phyloP scores from a whole-genome alignment of 768 basidiomycete genomes.

The Tylopilus plumbeoviolaceoides region DNA sequence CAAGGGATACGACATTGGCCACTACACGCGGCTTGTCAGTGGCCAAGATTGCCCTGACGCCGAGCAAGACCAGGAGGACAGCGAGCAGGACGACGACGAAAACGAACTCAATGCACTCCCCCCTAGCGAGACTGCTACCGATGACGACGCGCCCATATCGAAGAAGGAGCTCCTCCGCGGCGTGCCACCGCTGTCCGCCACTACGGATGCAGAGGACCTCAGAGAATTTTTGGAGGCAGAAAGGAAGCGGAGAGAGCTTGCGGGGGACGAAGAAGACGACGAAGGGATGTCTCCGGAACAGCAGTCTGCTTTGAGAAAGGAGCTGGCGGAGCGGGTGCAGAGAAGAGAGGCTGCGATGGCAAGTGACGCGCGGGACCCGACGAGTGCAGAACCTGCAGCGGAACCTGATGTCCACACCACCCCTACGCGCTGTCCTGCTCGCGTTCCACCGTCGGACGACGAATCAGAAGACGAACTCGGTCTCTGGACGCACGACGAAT shows the following conservation, averaged over 20 bases:
- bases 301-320: slow-evolving; percentile 13
- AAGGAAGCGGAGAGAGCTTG: slow-evolving; percentile 41
- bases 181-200: slow-evolving; percentile 42
- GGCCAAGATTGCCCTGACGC: slow-evolving; percentile 38
- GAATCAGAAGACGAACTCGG: slow-evolving; percentile 50
- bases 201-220: slow-evolving; percentile 59
- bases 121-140: slow-evolving; percentile 22
- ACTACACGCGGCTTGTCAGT: slow-evolving; percentile 40
- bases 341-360: slow-evolving; percentile 7
- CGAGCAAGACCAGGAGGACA: slow-evolving; percentile 41
- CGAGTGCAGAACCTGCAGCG: neutral
- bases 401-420: slow-evolving; percentile 14
- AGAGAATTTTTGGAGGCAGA: slow-evolving; percentile 67
- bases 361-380: slow-evolving; percentile 5
- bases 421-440: slow-evolving; percentile 12
- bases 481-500: slow-evolving; percentile 40
- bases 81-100: slow-evolving; percentile 46
- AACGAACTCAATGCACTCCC: slow-evolving; percentile 60
- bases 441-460: slow-evolving; percentile 15
- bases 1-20: slow-evolving; percentile 48
- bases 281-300: slow-evolving; percentile 23
- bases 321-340: slow-evolving; percentile 10
- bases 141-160: slow-evolving; percentile 27
- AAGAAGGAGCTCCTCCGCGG: slow-evolving; percentile 32
- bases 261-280: slow-evolving; percentile 26